Evolutionary conservation across 768 basidiomycete species (phyloP).

Genomic region (Rhizopogon vinicolor): DNA sequence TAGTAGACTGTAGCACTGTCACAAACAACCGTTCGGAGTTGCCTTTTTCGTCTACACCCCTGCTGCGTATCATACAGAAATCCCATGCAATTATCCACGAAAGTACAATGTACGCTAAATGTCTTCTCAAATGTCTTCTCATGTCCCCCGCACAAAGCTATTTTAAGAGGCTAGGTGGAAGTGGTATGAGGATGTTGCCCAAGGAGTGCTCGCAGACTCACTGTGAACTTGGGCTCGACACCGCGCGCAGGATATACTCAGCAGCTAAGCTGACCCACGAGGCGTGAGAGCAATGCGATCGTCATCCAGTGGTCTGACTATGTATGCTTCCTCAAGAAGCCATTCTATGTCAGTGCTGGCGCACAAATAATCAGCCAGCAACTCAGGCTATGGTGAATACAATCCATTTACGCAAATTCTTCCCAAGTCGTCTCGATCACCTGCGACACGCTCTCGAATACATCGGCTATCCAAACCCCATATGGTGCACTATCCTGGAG

Average conservation of each 20-base stretch:
- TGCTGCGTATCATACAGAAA: no score
- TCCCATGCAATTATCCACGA: background rate
- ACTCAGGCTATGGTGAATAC: background rate
- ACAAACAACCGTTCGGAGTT: background rate
- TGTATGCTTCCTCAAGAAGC: slow-evolving; percentile 22
- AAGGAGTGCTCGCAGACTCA: background rate
- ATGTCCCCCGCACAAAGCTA: background rate
- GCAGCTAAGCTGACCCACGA: background rate
- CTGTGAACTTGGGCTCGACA: background rate
- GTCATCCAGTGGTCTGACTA: slow-evolving; percentile 27
- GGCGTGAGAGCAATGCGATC: slow-evolving; percentile 24
- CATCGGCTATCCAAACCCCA: slow-evolving; percentile 13
- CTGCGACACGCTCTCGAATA: background rate
- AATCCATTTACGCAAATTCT: slow-evolving; percentile 16
- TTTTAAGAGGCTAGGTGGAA: background rate
- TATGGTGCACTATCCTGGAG: slow-evolving; percentile 9
- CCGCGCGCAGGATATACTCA: background rate
- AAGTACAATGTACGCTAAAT: background rate
- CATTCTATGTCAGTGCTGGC: slow-evolving; percentile 15
- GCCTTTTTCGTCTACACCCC: background rate
- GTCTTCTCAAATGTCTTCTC: background rate
- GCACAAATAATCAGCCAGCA: background rate
- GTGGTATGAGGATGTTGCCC: background rate
- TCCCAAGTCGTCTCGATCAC: slow-evolving; percentile 3
- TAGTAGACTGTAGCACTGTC: no score